A percentile compares a stretch with the other conserved stretches of the same genome.
Conservation (phyloP, 2,329 filamentous ascomycete genomes). For the Pyrenophora teres region DNA sequence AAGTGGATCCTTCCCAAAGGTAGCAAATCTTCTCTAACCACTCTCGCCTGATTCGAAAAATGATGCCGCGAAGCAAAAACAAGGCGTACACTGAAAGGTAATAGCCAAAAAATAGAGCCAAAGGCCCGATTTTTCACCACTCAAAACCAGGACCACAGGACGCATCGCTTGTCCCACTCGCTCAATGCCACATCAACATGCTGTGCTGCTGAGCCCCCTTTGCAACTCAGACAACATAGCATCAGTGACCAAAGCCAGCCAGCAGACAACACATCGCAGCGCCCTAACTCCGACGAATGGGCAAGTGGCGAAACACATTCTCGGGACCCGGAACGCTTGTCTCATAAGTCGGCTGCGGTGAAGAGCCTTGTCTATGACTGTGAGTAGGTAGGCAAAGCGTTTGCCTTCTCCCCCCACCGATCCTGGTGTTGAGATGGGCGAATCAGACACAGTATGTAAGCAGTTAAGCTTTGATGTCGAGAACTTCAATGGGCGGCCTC, state of each 20-base stretch:
- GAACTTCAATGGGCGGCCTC: no score
- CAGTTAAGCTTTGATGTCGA: no score
- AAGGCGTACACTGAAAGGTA: background rate
- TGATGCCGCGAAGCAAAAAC: background rate
- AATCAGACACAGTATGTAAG: background rate
- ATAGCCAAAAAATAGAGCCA: background rate
- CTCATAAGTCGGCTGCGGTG: background rate
- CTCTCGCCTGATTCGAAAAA: no score
- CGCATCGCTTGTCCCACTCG: background rate
- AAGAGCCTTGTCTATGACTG: background rate
- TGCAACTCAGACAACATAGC: background rate
- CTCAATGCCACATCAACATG: background rate
- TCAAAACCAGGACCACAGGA: background rate
- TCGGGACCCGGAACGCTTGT: background rate
- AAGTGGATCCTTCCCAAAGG: no score
- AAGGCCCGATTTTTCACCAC: background rate
- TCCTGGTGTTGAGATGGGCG: background rate
- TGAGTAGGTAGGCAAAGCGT: background rate
- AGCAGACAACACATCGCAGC: background rate
- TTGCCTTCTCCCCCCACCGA: conserved; percentile 2
- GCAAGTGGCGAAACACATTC: background rate
- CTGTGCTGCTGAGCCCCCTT: background rate
- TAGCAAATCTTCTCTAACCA: no score
- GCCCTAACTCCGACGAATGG: background rate
- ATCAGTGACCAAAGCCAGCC: background rate